phyloP scores from a whole-genome alignment of 768 basidiomycete genomes.

The Plicaturopsis crispa region DNA sequence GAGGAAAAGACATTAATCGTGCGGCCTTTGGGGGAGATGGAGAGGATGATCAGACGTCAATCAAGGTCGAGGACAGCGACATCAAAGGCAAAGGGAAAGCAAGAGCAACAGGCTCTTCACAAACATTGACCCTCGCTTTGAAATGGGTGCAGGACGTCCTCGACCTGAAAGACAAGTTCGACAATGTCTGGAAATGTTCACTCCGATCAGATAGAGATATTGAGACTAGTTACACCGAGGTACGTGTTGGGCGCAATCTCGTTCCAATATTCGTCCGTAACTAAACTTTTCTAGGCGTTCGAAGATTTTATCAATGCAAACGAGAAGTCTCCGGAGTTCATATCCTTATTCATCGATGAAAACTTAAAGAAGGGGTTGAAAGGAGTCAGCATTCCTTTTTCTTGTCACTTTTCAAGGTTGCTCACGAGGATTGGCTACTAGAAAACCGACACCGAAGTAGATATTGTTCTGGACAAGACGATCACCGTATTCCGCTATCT shows the following conservation, averaged over 20 bases:
- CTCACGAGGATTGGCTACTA: constrained; percentile 21
- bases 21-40: constrained; percentile 35
- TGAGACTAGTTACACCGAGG: constrained; percentile 81
- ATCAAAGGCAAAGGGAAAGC: constrained; percentile 39
- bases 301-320: constrained; percentile 87
- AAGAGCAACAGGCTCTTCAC: constrained; percentile 29
- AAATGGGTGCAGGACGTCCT: constrained; percentile 93
- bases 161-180: constrained; percentile 88
- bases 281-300: constrained; percentile 61
- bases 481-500: constrained; percentile 94
- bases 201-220: constrained; percentile 70
- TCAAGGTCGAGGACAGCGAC: constrained; percentile 26
- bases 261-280: neutral
- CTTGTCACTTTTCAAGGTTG: constrained; percentile 2
- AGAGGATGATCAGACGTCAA: constrained; percentile 25
- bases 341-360: constrained; percentile 96
- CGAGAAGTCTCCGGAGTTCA: constrained; percentile 84
- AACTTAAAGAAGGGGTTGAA: constrained; percentile 91
- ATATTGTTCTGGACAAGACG: constrained; percentile 86
- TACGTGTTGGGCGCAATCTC: constrained; percentile 23
- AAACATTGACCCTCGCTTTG: constrained; percentile 57
- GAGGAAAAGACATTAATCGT: constrained; percentile 80
- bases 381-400: constrained; percentile 53
- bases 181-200: constrained; percentile 60
- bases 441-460: constrained; percentile 95